Conservation (phyloP, 306 rosid genomes). For the Benincasa hispida region DNA sequence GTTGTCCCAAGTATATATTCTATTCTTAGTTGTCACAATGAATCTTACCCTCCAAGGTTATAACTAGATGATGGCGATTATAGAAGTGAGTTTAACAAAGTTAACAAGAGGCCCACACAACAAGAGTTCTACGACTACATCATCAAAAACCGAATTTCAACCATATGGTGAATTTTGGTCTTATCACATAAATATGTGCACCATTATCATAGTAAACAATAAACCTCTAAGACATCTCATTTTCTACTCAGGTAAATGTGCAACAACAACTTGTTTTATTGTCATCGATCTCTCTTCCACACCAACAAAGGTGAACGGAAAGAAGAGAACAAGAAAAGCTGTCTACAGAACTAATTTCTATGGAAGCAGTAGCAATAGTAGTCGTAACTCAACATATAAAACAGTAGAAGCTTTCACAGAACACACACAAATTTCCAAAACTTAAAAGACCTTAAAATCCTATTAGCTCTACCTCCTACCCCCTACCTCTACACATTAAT, state of each 20-base stretch:
- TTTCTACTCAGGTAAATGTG: not conserved
- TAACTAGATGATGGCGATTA: too few relatives aligned
- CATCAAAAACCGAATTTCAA: too few relatives aligned
- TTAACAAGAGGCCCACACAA: too few relatives aligned
- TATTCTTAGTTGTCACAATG: too few relatives aligned
- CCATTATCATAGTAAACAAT: not conserved
- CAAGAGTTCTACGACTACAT: too few relatives aligned
- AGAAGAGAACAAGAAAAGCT: not conserved
- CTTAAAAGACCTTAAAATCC: not conserved
- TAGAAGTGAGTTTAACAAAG: too few relatives aligned
- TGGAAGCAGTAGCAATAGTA: not conserved
- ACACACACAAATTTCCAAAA: not conserved
- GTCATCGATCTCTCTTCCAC: slow-evolving; percentile 1
- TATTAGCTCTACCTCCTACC: not conserved
- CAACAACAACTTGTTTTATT: not conserved
- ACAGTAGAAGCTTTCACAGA: not conserved
- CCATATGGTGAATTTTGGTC: too few relatives aligned
- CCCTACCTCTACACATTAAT: not conserved
- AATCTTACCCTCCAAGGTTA: too few relatives aligned
- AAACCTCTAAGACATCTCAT: not conserved
- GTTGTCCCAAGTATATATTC: too few relatives aligned
- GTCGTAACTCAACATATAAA: not conserved
- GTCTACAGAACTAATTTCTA: not conserved
- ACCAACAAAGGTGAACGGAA: not conserved
- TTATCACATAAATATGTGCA: too few relatives aligned